Evolutionary conservation across 1,139 yeast genomes (phyloP), one percentile per base, ranked within the genome.

Genomic region (Taphrina deformans): DNA sequence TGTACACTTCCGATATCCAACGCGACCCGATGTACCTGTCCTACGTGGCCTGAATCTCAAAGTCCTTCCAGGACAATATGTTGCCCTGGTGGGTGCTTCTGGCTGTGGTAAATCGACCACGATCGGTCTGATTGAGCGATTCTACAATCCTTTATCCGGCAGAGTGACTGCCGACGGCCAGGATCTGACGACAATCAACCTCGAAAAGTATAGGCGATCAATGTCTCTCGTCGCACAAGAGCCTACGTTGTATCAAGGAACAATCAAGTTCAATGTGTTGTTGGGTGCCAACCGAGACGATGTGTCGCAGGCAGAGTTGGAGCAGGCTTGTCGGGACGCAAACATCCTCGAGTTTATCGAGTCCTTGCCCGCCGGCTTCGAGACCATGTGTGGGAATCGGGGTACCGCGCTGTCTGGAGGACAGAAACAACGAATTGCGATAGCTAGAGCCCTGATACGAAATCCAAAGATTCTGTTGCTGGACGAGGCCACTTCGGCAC

Each of bases 91-190:
- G 2, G 99, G 98, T 0, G 95, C 97, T 0, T 89, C 96, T 2
- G 98, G 98, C 3, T 85, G 96, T 71, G 98, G 98, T 45, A 92
- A 92, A 76, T 88, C 96, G 1, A 92, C 97, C 0, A 86, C 95
- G 40, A 88, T 96, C n/a, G 88, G 92, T 29, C 78, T 92, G 64
- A 76, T 90, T 65, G 82, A 91, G 70, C 79, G 96, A 66, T 91
- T 89, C 74, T 92, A 92, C 74, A 86, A 88, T 69, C 95, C 96
- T 1, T 72, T 79, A 2, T 72, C 78, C 0, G 98, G 99, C 6
- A 71, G 75, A 55, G 85, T 92, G 16, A 70, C 80, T 29, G 80
- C 92, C 24, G 96, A 91, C 72, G 89, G 87, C 10, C 82, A 85
- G 68, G 84, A 88, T 70, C 84, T 93, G 56, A 76, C 82, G n/a